These are phyloP conservation scores for Ascochyta koolunga DNA, from an alignment of 2,329 filamentous ascomycete genomes.

Conservation along the genomic window DNA sequence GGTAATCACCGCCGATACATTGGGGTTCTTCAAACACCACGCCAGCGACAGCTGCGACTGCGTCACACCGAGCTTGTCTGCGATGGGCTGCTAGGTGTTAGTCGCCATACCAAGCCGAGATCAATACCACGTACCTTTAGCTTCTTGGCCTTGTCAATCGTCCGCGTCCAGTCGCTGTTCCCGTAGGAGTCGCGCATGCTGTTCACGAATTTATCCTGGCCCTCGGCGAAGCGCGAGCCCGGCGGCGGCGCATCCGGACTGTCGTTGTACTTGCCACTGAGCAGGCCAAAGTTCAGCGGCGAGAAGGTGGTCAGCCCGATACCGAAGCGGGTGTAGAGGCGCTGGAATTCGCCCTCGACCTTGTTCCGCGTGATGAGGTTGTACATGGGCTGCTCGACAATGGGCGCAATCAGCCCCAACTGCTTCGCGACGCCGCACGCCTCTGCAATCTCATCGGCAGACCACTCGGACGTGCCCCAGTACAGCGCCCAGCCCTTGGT, in stretches of 20 bases:
- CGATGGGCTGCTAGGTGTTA: conserved; percentile 53
- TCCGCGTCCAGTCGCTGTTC: conserved; percentile 59
- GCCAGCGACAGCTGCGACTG: conserved; percentile 49
- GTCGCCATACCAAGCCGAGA: background rate
- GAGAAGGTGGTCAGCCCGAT: conserved; percentile 63
- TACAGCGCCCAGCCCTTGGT: conserved; percentile 70
- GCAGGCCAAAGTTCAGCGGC: conserved; percentile 62
- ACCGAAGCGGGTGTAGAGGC: conserved; percentile 60
- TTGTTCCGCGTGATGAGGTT: conserved; percentile 63
- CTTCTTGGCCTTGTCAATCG: conserved; percentile 63
- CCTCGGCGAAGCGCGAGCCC: conserved; percentile 63
- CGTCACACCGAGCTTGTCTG: conserved; percentile 67
- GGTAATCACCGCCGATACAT: conserved; percentile 41
- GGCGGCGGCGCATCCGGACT: conserved; percentile 59
- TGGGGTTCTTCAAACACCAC: conserved; percentile 45
- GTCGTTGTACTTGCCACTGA: conserved; percentile 69
- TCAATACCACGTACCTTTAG: conserved; percentile 34
- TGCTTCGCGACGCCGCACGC: conserved; percentile 65
- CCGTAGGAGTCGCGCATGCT: conserved; percentile 52
- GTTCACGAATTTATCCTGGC: conserved; percentile 63
- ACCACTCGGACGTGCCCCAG: conserved; percentile 68
- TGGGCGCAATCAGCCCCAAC: conserved; percentile 62
- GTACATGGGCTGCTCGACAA: conserved; percentile 62
- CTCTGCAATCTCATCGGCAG: conserved; percentile 64
- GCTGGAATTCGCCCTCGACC: conserved; percentile 64